Evolutionary conservation across 257 asterid species (phyloP), one percentile per base, ranked within the genome.

Genomic region (Solanum virginianum): DNA sequence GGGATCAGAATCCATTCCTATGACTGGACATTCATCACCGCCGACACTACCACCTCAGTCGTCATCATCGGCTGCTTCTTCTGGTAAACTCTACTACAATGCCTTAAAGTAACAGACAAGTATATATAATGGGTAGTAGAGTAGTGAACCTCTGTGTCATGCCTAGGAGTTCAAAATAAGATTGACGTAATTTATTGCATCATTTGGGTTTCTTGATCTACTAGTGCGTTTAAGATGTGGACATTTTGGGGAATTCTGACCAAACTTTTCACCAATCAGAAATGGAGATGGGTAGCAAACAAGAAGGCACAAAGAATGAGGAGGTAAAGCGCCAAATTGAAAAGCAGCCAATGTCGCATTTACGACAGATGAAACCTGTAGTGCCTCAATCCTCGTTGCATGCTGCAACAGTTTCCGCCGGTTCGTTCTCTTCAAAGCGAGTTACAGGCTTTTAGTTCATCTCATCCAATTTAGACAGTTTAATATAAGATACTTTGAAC

Each of bases 251-350:
- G 66, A 56, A 41, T 65, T 36, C 68, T 26, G 47, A 39, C 59
- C 68, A 77, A 84, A 79, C 45, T 84, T 16, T 86, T 68, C 53
- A 29, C 65, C 22, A 83, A 53, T 71, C 85, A 88, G 91, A 72
- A 86, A 85, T 85, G 86, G 93, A 92, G 85, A 83, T 85, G 86
- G 89, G 87, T 72, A 86, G 82, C 88, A 88, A 88, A 88, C 90
- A 86, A 80, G 91, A 87, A 29, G 89, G 87, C 84, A 85, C 84
- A 60, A 92, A 69, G 68, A 72, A 22, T 80, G 89, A 81, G 86
- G 87, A 87, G 63, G 88, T 90, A 81, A 88, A 88, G 84, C 89
- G 89, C 41, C 87, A 89, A 39, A 81, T 84, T 62, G 88, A 41
- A 32, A 88, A 74, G 81, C 89, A 90, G 84, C 69, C 90, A 81